Base-by-base conservation (phyloP, 2,329 filamentous ascomycete species). In the Cucurbitaria berberidis region DNA sequence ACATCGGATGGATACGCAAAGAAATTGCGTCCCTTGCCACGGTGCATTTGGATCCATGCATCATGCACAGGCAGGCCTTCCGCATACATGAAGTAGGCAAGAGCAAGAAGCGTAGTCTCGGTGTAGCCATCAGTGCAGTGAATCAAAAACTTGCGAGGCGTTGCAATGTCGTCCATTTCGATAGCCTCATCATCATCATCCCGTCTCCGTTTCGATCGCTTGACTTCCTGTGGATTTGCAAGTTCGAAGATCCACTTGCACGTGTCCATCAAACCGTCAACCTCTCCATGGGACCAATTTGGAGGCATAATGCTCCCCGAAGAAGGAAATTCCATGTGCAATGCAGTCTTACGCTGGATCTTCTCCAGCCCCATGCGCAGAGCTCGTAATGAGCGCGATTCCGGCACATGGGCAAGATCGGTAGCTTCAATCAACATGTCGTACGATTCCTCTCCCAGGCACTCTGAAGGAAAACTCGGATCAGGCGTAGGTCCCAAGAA, bases 51-150 rank as follows among this genome's bases (percentile, higher is more conserved):
- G 9, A 98, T 81, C 93, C 93, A 98, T 8, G 95, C 93, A 50
- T 92, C 86, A 24, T 93, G 89, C 0, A 93, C 84, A 0, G 93
- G 84, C 10, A 86, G 81, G 6, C 91, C 91, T 57, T 95, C 91
- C 48, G 90, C 91, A 75, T 92, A 99, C 82, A 96, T 96, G 72
- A 89, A 91, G 75, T 99, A 99, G 9, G 93, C 91, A 34, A 99
- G 85, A 1, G 86, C 91, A 16, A 99, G 82, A 74, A 99, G 83
- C 1, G 92, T 92, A 1, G 90, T 93, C 75, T 99, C 95, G 0
- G 95, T 99, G 68, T 99, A 99, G 16, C 95, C 95, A 74, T 99
- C 95, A 2, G 89, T 88, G 74, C 95, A 98, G 75, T 98, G 93
- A 35, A 99, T 90, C 27, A 98, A 83, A 29, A 98, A 86, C 69